Evolutionary conservation across 805 yeast genomes (phyloP).

Genomic region (Peterozyma xylosa): DNA sequence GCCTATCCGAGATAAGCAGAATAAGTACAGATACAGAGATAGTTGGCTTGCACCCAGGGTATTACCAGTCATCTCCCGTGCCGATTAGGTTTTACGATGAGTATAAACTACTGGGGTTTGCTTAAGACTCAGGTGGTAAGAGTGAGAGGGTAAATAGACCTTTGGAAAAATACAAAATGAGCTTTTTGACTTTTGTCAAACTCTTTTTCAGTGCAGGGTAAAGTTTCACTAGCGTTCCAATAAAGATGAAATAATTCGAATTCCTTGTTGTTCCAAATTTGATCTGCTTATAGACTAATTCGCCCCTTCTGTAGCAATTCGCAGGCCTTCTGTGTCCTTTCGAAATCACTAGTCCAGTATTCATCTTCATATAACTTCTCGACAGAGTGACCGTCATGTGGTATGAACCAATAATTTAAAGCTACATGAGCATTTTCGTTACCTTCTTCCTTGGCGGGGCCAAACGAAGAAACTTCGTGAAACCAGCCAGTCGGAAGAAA

Average conservation of each 20-base stretch:
- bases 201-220: not conserved
- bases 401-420: conserved; percentile 68
- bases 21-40: too few species aligned
- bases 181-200: too few species aligned
- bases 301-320: conserved; percentile 3
- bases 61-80: not conserved
- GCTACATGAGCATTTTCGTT: conserved; percentile 44
- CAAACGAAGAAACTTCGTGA: conserved; percentile 69
- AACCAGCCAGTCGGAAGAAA: conserved; percentile 78
- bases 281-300: not conserved
- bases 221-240: not conserved
- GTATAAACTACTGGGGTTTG: not conserved
- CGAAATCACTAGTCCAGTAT: conserved; percentile 49
- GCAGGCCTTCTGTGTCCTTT: conserved; percentile 28
- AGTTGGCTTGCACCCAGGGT: not conserved
- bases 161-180: too few species aligned
- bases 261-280: not conserved
- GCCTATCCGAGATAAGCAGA: too few species aligned
- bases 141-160: not conserved
- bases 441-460: conserved; percentile 19
- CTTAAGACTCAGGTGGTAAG: too few species aligned
- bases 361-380: conserved; percentile 34
- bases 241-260: too few species aligned
- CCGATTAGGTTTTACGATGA: not conserved
- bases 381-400: conserved; percentile 37